Evolutionary conservation across 2,329 filamentous ascomycete species (phyloP).

Genomic region (Alternaria alternata): DNA sequence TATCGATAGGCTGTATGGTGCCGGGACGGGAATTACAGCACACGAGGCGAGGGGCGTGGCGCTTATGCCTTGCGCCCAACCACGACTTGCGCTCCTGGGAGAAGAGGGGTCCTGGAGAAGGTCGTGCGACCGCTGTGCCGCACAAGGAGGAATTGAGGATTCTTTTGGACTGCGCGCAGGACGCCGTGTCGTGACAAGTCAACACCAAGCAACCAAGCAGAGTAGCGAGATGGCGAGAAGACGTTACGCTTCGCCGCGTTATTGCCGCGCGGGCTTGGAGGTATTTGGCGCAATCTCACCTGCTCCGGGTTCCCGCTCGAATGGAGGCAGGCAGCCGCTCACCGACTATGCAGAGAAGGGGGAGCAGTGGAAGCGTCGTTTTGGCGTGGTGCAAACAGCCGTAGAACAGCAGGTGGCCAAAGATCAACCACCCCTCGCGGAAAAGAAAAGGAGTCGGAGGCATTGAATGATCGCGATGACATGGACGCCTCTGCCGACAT

Average conservation of each 20-base stretch:
- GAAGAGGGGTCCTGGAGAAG: neutral
- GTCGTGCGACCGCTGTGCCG: slow-evolving; percentile 6
- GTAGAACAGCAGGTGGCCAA: slow-evolving; percentile 1
- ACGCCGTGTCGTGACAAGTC: slow-evolving; percentile 8
- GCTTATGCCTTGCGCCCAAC: neutral
- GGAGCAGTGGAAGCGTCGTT: neutral
- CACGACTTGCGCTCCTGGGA: neutral
- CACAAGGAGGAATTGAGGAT: neutral
- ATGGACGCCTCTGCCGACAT: slow-evolving; percentile 8
- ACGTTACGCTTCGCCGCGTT: slow-evolving; percentile 8
- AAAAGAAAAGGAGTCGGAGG: slow-evolving; percentile 1
- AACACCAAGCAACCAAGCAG: slow-evolving; percentile 5
- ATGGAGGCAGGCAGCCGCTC: slow-evolving; percentile 1
- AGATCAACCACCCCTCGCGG: neutral
- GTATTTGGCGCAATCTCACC: slow-evolving; percentile 18
- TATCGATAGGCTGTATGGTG: slow-evolving; percentile 11
- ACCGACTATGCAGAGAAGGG: slow-evolving; percentile 3
- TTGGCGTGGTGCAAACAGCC: neutral
- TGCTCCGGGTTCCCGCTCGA: slow-evolving; percentile 9
- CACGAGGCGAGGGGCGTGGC: slow-evolving; percentile 6
- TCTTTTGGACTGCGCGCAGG: slow-evolving; percentile 1
- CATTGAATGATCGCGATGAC: neutral
- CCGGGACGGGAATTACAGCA: slow-evolving; percentile 1
- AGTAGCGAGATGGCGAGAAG: slow-evolving; percentile 2
- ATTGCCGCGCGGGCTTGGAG: slow-evolving; percentile 20